These are phyloP conservation scores for Xylaria sp. DNA, from an alignment of 2,329 filamentous ascomycete genomes.

Conservation along the genomic window DNA sequence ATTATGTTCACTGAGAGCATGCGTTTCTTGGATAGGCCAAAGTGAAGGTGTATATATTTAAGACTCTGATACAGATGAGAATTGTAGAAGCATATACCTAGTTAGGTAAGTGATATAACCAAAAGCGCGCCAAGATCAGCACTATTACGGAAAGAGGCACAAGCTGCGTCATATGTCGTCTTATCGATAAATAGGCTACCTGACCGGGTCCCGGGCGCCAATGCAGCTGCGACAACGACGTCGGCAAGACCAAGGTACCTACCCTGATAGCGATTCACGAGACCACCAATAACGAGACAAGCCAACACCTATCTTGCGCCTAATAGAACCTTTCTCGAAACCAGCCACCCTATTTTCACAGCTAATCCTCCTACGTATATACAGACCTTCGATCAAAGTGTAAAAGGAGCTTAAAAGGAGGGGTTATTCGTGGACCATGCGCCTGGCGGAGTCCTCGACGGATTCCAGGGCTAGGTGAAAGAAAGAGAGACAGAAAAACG, in stretches of 20 bases:
- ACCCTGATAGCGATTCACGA: conserved; percentile 26
- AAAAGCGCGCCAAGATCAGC: too few relatives aligned
- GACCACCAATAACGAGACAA: conserved; percentile 16
- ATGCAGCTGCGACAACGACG: conserved; percentile 24
- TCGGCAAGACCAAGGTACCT: conserved; percentile 5
- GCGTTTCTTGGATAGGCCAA: too few relatives aligned
- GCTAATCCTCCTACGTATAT: neutral
- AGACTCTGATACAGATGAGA: too few relatives aligned
- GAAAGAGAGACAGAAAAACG: neutral
- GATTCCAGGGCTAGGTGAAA: conserved; percentile 47
- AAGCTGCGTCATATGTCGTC: conserved; percentile 31
- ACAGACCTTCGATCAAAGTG: neutral
- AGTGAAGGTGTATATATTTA: too few relatives aligned
- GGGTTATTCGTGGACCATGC: conserved; percentile 40
- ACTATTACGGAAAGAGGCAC: neutral
- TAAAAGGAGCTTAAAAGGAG: conserved; percentile 12
- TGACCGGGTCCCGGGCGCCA: conserved; percentile 6
- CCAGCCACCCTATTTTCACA: neutral
- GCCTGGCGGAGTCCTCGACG: conserved; percentile 43
- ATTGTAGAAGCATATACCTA: too few relatives aligned
- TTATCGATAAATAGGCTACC: conserved; percentile 29
- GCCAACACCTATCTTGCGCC: neutral
- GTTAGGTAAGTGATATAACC: too few relatives aligned
- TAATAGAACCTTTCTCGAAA: neutral
- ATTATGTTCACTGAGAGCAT: too few relatives aligned